Conservation (phyloP, 257 asterid species). For the Verbascum thapsus region DNA sequence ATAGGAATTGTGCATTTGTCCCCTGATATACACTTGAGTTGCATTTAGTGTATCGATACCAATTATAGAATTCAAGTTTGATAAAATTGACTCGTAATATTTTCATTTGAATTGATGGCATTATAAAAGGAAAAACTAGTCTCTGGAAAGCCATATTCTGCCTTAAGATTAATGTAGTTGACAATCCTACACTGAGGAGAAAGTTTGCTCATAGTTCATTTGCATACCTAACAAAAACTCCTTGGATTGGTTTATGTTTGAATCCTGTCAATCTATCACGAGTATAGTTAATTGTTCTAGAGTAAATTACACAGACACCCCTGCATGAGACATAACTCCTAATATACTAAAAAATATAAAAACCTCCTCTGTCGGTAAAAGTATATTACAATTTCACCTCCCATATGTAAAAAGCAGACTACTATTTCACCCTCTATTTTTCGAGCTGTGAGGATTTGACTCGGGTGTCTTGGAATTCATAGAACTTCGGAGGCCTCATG, state of each 20-base stretch:
- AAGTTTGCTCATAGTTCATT: conserved; percentile 24
- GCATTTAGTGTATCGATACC: conserved; percentile 6
- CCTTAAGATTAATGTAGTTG: conserved; percentile 17
- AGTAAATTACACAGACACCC: too few relatives aligned
- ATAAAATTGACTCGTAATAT: neutral
- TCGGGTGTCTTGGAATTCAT: too few relatives aligned
- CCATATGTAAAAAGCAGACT: too few relatives aligned
- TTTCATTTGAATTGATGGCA: neutral
- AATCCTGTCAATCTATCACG: conserved; percentile 8
- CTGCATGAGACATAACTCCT: too few relatives aligned
- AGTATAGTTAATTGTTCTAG: too few relatives aligned
- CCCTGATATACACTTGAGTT: conserved; percentile 24
- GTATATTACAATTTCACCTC: too few relatives aligned
- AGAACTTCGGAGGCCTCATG: too few relatives aligned
- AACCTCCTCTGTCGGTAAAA: too few relatives aligned
- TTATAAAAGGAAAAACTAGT: neutral
- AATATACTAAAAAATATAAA: too few relatives aligned
- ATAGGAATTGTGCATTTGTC: neutral
- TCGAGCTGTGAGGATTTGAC: too few relatives aligned
- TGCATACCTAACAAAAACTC: neutral
- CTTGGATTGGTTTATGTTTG: conserved; percentile 12
- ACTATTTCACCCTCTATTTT: too few relatives aligned
- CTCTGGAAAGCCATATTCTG: neutral
- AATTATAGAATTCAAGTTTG: conserved; percentile 9
- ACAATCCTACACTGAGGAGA: neutral